Evolutionary conservation across 2,329 filamentous ascomycete genomes (phyloP).

Genomic region (Ophiocordyceps camponoti-leonardi): DNA sequence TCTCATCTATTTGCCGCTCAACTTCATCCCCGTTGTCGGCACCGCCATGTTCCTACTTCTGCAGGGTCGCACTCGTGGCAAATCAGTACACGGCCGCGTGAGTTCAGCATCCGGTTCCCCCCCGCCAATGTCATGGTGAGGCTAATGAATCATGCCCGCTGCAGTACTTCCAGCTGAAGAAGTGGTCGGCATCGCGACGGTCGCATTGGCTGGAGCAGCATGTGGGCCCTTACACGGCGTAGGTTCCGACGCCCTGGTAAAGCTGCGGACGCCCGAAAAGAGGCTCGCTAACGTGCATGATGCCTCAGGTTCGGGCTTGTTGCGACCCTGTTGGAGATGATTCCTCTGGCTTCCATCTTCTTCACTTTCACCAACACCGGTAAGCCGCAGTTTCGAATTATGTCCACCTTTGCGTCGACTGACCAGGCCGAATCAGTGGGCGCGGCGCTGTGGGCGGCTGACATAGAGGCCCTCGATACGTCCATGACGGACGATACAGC

Average conservation of each 20-base stretch:
- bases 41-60: slow-evolving; percentile 65
- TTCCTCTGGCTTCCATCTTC: slow-evolving; percentile 66
- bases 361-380: slow-evolving; percentile 81
- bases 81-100: slow-evolving; percentile 35
- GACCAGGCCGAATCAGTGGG: slow-evolving; percentile 39
- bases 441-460: slow-evolving; percentile 85
- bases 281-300: slow-evolving; percentile 3
- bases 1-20: slow-evolving; percentile 74
- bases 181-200: slow-evolving; percentile 50
- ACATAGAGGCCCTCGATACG: slow-evolving; percentile 47
- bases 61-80: slow-evolving; percentile 43
- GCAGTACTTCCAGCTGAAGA: slow-evolving; percentile 87
- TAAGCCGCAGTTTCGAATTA: slow-evolving; percentile 11
- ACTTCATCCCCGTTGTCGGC: slow-evolving; percentile 81
- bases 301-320: slow-evolving; percentile 49
- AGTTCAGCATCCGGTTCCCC: slow-evolving; percentile 8
- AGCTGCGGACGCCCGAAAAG: neutral
- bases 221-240: slow-evolving; percentile 67
- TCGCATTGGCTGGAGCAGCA: slow-evolving; percentile 54
- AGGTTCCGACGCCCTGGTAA: slow-evolving; percentile 17
- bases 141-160: neutral
- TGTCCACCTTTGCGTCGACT: neutral
- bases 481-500: slow-evolving; percentile 32
- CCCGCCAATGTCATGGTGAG: neutral
- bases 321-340: slow-evolving; percentile 66